Evolutionary conservation across 306 rosid genomes (phyloP).

Genomic region (Corylus heterophylla): DNA sequence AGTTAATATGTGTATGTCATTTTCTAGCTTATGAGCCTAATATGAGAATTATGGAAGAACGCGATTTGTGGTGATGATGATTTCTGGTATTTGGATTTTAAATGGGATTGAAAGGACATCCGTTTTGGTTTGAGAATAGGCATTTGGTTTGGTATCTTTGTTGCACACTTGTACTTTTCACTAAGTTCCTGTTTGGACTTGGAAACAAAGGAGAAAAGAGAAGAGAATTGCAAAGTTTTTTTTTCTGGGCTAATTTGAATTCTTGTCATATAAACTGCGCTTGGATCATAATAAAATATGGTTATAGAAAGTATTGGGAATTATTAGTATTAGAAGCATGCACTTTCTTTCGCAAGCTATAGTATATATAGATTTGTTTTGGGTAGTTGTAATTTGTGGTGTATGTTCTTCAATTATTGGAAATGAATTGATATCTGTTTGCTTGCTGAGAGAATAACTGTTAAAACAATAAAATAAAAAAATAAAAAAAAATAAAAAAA

Average conservation of each 20-base stretch:
- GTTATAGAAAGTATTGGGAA: neutral
- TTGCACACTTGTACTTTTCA: neutral
- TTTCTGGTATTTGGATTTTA: neutral
- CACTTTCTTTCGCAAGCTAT: neutral
- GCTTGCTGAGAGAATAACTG: neutral
- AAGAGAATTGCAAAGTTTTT: neutral
- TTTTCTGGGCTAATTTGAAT: neutral
- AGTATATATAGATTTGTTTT: neutral
- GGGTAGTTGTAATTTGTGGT: neutral
- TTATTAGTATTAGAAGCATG: neutral
- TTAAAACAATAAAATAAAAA: neutral
- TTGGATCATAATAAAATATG: slow-evolving; percentile 1
- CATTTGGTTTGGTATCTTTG: neutral
- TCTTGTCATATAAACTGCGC: neutral
- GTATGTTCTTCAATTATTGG: neutral
- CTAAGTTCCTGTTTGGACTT: neutral
- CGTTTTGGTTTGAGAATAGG: neutral
- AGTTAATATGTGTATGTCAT: neutral
- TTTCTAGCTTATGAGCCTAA: neutral
- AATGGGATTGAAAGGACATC: neutral
- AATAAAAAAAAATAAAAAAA: neutral
- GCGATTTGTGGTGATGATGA: neutral
- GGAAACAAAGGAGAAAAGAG: neutral
- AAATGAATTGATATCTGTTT: neutral
- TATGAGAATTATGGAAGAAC: neutral